phyloP scores from a whole-genome alignment of 1,139 yeast genomes.

The Nakaseomyces nivariensis region DNA sequence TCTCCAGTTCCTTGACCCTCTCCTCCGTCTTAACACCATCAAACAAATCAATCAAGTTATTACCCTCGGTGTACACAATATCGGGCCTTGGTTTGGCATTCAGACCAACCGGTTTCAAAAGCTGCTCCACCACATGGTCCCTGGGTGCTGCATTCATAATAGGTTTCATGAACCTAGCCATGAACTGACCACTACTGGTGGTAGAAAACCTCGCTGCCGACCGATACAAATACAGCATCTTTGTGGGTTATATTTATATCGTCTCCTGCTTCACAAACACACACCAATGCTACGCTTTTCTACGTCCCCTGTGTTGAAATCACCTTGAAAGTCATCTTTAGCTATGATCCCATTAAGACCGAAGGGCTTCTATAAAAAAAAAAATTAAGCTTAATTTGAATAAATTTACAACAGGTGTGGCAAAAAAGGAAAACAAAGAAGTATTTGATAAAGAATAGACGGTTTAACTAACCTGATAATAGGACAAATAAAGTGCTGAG shows the following conservation, averaged over 20 bases:
- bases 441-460: no score
- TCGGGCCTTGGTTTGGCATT: conserved; percentile 29
- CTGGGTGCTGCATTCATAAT: conserved; percentile 31
- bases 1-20: conserved; percentile 54
- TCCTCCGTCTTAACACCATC: conserved; percentile 41
- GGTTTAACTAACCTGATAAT: no score
- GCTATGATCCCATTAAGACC: no score
- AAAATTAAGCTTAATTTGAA: no score
- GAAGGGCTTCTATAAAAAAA: no score
- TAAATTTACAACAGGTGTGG: no score
- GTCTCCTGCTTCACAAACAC: not conserved
- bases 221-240: not conserved
- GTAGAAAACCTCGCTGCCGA: not conserved
- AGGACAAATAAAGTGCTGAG: no score
- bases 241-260: not conserved
- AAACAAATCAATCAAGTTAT: conserved; percentile 35
- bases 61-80: conserved; percentile 22
- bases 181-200: conserved; percentile 25
- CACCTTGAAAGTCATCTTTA: no score
- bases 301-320: no score
- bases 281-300: no score
- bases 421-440: no score
- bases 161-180: conserved; percentile 32
- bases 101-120: conserved; percentile 40
- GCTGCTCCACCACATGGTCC: conserved; percentile 30